Base-by-base conservation (phyloP, 441 rosid genomes). In the Breynia disticha region DNA sequence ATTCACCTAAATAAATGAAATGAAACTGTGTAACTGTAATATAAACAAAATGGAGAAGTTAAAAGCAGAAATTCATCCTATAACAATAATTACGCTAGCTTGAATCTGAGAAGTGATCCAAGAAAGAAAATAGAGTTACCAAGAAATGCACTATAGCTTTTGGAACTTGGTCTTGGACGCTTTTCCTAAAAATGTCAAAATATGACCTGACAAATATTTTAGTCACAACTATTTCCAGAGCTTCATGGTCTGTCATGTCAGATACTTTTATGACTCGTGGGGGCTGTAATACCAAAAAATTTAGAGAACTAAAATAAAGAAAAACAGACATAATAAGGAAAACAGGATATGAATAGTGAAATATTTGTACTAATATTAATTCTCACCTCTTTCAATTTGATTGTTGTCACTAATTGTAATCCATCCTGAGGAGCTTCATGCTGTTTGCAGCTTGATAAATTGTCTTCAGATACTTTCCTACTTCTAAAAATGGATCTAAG, bases 121-220 rank as follows among this genome's bases (percentile, higher is more conserved):
- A 19, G 1, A 13, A 10, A n/a, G 15, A 15, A 2, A 45, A 19
- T 18, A 21, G 12, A 5, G 50, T 52, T 73, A 76, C 81, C 78
- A 76, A 46, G 52, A 60, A 76, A 62, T 70, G 74, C 77, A 74
- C 72, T 48, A 71, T 72, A 19, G 68, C 66, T 56, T 77, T 74
- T 18, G 79, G 79, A 44, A 77, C 72, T 4, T 54, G 56, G 56
- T 77, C 82, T 56, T 67, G 60, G 57, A 69, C 59, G 57, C 62
- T 74, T 61, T 72, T 74, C 32, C 75, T 58, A 11, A 74, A 73
- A 20, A 77, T 62, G 45, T 72, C 72, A 55, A 64, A 72, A 65
- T 77, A 77, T 16, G 76, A 74, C 53, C 16, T 22, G 56, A 69
- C 47, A 21, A 76, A 70, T 38, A 72, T 48, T 64, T 68, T 73